Conservation (phyloP, 345 rosid genomes). For the Balakata baccata region DNA sequence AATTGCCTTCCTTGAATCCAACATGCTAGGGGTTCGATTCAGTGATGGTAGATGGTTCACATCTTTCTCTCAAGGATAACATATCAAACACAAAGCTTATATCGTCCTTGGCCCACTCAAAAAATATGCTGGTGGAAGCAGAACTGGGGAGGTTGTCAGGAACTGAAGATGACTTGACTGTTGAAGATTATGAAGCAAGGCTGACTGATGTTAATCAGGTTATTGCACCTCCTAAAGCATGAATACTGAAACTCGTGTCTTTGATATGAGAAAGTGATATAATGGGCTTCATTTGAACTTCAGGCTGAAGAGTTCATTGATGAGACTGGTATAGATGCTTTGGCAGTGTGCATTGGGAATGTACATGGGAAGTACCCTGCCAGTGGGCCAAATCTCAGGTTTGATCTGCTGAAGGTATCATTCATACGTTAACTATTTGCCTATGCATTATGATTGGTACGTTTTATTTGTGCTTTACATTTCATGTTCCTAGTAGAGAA, state of each 20-base stretch:
- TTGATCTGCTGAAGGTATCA: constrained; percentile 75
- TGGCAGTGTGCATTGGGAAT: constrained; percentile 98
- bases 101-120: constrained; percentile 62
- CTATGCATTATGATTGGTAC: not conserved
- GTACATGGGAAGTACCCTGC: constrained; percentile 93
- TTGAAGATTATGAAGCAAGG: constrained; percentile 88
- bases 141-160: constrained; percentile 93
- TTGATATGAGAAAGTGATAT: constrained; percentile 9
- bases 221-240: constrained; percentile 5
- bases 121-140: constrained; percentile 79
- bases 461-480: not conserved
- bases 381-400: constrained; percentile 80
- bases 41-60: constrained; percentile 93
- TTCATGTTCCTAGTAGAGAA: not conserved
- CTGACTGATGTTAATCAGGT: constrained; percentile 85
- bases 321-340: constrained; percentile 78
- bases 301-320: constrained; percentile 86
- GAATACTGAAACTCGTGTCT: constrained; percentile 11
- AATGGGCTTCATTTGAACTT: constrained; percentile 19
- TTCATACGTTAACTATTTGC: constrained; percentile 5
- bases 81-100: constrained; percentile 68
- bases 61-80: constrained; percentile 75
- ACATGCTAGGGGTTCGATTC: constrained; percentile 78
- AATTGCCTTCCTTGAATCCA: constrained; percentile 18
- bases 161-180: constrained; percentile 93